Percentiles rank a stretch among this genome's conserved stretches.
Conservation (phyloP, 305 asterid species). For the Rubia balearica region DNA sequence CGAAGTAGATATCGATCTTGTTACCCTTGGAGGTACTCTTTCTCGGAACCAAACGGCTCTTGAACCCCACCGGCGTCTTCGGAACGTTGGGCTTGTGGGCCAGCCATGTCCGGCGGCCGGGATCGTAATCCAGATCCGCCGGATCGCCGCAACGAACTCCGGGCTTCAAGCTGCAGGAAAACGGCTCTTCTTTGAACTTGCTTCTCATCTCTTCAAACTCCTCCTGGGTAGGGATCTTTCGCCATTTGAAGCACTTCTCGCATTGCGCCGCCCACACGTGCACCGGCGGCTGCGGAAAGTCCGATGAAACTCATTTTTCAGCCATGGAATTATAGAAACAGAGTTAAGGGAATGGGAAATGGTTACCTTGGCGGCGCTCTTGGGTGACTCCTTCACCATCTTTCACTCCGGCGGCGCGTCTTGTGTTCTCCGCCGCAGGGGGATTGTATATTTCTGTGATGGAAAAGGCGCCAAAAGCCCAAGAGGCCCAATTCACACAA, state of each 20-base stretch:
- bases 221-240: slow-evolving; percentile 38
- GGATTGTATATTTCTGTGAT: too few species aligned
- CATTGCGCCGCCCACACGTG: slow-evolving; percentile 51
- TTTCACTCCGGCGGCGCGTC: too few species aligned
- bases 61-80: slow-evolving; percentile 46
- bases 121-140: slow-evolving; percentile 36
- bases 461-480: too few species aligned
- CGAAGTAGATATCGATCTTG: slow-evolving; percentile 40
- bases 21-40: slow-evolving; percentile 23
- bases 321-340: not conserved
- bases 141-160: slow-evolving; percentile 38
- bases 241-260: slow-evolving; percentile 53
- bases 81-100: slow-evolving; percentile 55
- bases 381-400: not conserved
- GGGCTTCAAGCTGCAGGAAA: slow-evolving; percentile 33
- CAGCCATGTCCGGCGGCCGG: slow-evolving; percentile 41
- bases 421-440: too few species aligned
- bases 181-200: slow-evolving; percentile 40
- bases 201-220: slow-evolving; percentile 61
- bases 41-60: slow-evolving; percentile 34
- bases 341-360: not conserved
- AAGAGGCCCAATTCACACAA: too few species aligned
- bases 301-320: not conserved
- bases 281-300: not conserved
- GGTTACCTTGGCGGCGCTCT: not conserved